Evolutionary conservation across 495 filamentous ascomycete species (phyloP).

Genomic region (Penicillium tannophilum): DNA sequence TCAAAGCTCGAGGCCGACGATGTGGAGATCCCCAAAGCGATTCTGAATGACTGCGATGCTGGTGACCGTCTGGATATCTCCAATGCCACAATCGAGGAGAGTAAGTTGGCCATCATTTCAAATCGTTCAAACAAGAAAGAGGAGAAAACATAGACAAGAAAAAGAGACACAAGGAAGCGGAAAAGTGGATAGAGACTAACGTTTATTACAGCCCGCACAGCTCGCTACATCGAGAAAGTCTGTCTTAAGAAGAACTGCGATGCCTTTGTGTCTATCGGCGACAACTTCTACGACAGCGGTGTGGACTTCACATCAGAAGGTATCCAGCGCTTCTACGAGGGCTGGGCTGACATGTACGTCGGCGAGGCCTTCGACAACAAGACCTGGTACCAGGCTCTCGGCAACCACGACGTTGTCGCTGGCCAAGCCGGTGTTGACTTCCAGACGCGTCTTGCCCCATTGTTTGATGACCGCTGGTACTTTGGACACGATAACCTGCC

Average conservation of each 20-base stretch:
- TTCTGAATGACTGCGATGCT: conserved; percentile 26
- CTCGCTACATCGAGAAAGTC: conserved; percentile 21
- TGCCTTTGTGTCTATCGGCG: conserved; percentile 22
- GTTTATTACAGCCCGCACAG: conserved; percentile 13
- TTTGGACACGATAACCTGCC: conserved; percentile 21
- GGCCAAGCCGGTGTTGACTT: conserved; percentile 26
- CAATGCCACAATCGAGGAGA: conserved; percentile 23
- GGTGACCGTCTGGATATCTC: conserved; percentile 17
- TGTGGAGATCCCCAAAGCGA: conserved; percentile 13
- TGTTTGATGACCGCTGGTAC: conserved; percentile 25
- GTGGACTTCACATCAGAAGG: conserved; percentile 23
- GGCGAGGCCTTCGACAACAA: conserved; percentile 19
- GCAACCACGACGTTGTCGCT: conserved; percentile 25
- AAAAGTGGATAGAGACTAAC: not conserved
- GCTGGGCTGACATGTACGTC: conserved; percentile 25
- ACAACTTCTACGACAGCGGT: conserved; percentile 29
- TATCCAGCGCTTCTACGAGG: conserved; percentile 24
- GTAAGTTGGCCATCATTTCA: conserved; percentile 8
- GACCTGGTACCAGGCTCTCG: conserved; percentile 24
- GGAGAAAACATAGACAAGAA: not conserved
- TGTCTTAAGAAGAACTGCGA: conserved; percentile 23
- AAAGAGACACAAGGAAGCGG: not conserved
- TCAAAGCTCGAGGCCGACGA: conserved; percentile 15
- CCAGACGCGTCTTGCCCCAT: conserved; percentile 20
- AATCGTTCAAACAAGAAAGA: not conserved